phyloP scores from a whole-genome alignment of 2,329 filamentous ascomycete species.

The Aspergillus brunneoviolaceus region DNA sequence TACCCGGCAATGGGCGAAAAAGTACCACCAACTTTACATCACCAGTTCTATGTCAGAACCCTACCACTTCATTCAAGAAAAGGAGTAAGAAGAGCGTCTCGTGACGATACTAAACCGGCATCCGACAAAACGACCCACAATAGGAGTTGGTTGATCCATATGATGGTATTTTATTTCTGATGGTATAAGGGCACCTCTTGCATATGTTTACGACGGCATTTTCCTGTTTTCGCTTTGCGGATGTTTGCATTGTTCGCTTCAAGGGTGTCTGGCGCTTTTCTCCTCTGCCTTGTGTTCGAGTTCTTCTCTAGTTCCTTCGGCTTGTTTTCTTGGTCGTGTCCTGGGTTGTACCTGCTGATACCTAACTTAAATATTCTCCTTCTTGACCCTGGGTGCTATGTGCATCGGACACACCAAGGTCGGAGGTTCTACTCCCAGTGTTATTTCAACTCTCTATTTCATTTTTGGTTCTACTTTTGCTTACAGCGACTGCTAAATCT shows the following conservation, averaged over 20 bases:
- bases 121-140: constrained; percentile 24
- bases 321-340: constrained; percentile 19
- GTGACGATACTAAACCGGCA: constrained; percentile 24
- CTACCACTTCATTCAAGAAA: constrained; percentile 34
- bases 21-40: constrained; percentile 53
- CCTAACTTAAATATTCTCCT: constrained; percentile 29
- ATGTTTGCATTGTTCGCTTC: constrained; percentile 36
- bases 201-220: constrained; percentile 42
- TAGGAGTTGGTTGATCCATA: constrained; percentile 35
- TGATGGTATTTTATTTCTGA: constrained; percentile 44
- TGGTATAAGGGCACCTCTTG: constrained; percentile 40
- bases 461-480: constrained; percentile 26
- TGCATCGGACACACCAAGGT: constrained; percentile 30
- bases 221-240: constrained; percentile 34
- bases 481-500: constrained; percentile 12
- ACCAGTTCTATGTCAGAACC: constrained; percentile 32
- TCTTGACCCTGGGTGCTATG: constrained; percentile 23
- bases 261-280: constrained; percentile 36
- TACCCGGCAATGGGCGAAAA: constrained; percentile 90
- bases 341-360: constrained; percentile 31
- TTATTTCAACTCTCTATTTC: constrained; percentile 12
- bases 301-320: constrained; percentile 18
- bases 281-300: constrained; percentile 21
- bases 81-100: constrained; percentile 29
- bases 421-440: constrained; percentile 19